phyloP scores from a whole-genome alignment of 352 stramenopile genomes.

The Phytophthora cactorum region DNA sequence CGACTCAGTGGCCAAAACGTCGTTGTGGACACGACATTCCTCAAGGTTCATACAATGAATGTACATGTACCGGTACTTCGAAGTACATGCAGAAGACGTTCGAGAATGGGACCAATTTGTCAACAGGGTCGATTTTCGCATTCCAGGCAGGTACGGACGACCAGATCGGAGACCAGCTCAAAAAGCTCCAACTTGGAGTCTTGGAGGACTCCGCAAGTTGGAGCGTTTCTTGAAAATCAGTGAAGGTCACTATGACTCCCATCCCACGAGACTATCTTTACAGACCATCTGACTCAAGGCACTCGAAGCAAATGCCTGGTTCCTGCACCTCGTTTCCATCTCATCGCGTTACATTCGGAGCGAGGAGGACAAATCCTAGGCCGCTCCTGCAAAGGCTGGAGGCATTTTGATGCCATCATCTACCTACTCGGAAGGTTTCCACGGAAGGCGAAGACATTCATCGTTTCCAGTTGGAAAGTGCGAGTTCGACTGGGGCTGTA shows the following conservation, averaged over 20 bases:
- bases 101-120: slow-evolving; percentile 1
- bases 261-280: slow-evolving; percentile 24
- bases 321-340: slow-evolving; percentile 23
- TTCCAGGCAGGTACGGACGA: slow-evolving; percentile 22
- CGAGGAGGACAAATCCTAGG: slow-evolving; percentile 29
- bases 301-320: slow-evolving; percentile 11
- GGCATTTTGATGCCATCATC: slow-evolving; percentile 22
- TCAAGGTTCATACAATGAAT: no score
- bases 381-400: slow-evolving; percentile 16
- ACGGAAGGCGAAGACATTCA: not conserved
- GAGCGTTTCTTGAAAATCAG: slow-evolving; percentile 1
- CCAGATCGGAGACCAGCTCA: slow-evolving; percentile 29
- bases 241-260: slow-evolving; percentile 17
- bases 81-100: not conserved
- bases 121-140: not conserved
- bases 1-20: slow-evolving; percentile 13
- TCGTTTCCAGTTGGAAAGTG: slow-evolving; percentile 10
- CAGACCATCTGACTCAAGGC: slow-evolving; percentile 36
- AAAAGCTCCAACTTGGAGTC: slow-evolving; percentile 9
- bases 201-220: not conserved
- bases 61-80: no score
- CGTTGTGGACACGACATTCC: not conserved
- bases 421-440: slow-evolving; percentile 1
- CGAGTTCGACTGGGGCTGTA: no score
- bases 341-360: slow-evolving; percentile 34